Percentiles rank a stretch among this genome's conserved stretches.
Evolutionary conservation across 805 yeast genomes (phyloP).

Genomic region (Wickerhamiella kazuoi): DNA sequence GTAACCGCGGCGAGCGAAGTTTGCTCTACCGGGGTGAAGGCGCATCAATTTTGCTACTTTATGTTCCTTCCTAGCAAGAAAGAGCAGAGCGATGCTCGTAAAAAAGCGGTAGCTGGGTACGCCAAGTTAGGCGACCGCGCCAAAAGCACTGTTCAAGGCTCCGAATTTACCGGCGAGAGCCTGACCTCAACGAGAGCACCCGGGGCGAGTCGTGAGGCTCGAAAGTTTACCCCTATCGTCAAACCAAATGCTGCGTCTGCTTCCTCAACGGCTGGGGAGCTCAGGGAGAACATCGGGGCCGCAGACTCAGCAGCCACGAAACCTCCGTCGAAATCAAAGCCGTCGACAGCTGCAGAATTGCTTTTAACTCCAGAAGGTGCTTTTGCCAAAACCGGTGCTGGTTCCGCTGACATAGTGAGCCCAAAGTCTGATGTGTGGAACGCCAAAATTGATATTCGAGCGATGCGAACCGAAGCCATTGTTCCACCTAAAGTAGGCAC

Average conservation of each 20-base stretch:
- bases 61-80: not conserved
- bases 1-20: too few relatives aligned
- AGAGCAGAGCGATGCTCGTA: not conserved
- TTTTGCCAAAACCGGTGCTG: not conserved
- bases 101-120: not conserved
- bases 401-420: constrained; percentile 11
- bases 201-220: not conserved
- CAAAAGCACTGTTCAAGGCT: not conserved
- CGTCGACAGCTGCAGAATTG: not conserved
- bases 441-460: constrained; percentile 6
- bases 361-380: not conserved
- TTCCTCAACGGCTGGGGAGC: too few relatives aligned
- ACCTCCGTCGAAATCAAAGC: not conserved
- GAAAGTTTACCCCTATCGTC: not conserved
- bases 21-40: too few relatives aligned
- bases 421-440: constrained; percentile 14
- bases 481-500: not conserved
- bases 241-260: not conserved
- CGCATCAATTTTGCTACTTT: too few relatives aligned
- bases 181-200: not conserved
- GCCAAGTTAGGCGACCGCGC: not conserved
- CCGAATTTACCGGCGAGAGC: not conserved
- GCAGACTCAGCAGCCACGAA: too few relatives aligned
- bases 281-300: too few relatives aligned
- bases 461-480: constrained; percentile 3